Evolutionary conservation across 2,329 filamentous ascomycete genomes (phyloP), one percentile per base, ranked within the genome.

Genomic region (Penicillium sp.): DNA sequence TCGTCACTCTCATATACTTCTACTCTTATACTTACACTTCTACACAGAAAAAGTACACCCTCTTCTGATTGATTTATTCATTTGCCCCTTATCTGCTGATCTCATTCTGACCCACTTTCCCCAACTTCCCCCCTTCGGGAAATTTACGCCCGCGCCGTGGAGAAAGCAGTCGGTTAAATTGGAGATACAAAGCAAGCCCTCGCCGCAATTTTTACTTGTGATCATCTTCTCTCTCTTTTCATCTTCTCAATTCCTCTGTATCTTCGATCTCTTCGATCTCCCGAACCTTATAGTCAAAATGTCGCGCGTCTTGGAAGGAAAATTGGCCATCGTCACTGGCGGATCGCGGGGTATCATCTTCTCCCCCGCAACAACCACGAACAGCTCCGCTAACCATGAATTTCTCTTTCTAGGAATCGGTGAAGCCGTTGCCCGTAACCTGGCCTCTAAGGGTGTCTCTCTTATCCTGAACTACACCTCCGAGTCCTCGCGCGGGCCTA

Each of bases 271-370:
- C 14, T 24, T 23, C 23, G 18, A 11, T 21, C 28, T n/a, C 2
- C 18, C 19, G 24, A 46, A 10, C 8, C 8, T 14, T n/a, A 18
- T 16, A 24, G 23, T 26, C 40, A 19, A 58, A 16, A 55, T 46
- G 28, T 39, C 56, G 39, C 68, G 74, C 34, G 66, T 74, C 45
- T 77, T 88, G n/a, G 85, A 90, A 68, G 89, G 89, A 63, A 92
- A 92, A 72, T 79, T 92, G 48, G 90, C 84, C 49, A 87, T 95
- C 61, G 81, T 94, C 43, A 94, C 91, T 1, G 91, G 91, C 52
- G 88, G 86, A 55, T 91, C 90, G 54, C 79, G 91, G 79, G 89
- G 90, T 90, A 79, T 50, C 47, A 16, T 52, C 42, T n/a, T 33
- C 37, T 23, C 43, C 39, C 39, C 39, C 39, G 39, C 14, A 43